Evolutionary conservation across 768 basidiomycete genomes (phyloP).

Genomic region (Albatrellus ellisii): DNA sequence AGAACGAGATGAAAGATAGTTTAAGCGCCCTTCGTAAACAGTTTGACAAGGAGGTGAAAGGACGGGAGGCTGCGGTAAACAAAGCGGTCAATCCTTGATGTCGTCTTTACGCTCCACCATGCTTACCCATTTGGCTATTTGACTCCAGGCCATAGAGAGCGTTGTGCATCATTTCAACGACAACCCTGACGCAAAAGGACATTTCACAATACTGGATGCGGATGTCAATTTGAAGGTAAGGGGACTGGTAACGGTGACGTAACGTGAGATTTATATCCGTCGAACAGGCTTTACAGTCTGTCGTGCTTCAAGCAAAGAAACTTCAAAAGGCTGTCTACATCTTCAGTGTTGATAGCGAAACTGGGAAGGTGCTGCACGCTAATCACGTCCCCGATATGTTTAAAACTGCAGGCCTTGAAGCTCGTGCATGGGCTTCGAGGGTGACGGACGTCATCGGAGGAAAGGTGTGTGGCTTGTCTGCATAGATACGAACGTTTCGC

Average conservation of each 20-base stretch:
- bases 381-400: constrained; percentile 62
- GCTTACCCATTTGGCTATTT: constrained; percentile 1
- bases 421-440: constrained; percentile 75
- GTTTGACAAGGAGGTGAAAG: constrained; percentile 77
- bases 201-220: constrained; percentile 58
- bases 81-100: constrained; percentile 45
- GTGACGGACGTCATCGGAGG: constrained; percentile 78
- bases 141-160: constrained; percentile 49
- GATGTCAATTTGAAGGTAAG: constrained; percentile 78
- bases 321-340: constrained; percentile 79
- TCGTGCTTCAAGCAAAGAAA: constrained; percentile 70
- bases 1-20: constrained; percentile 67
- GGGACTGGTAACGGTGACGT: neutral
- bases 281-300: constrained; percentile 54
- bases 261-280: constrained; percentile 1
- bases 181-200: constrained; percentile 56
- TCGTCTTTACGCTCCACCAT: neutral
- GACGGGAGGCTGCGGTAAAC: constrained; percentile 58
- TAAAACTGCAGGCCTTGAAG: constrained; percentile 62
- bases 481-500: neutral
- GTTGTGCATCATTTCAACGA: constrained; percentile 66
- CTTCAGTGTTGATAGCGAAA: constrained; percentile 61
- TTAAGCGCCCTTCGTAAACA: constrained; percentile 62
- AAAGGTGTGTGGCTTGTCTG: constrained; percentile 42
- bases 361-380: constrained; percentile 72